Base-by-base conservation (phyloP, 2,329 filamentous ascomycete species). In the Plenodomus tracheiphilus region DNA sequence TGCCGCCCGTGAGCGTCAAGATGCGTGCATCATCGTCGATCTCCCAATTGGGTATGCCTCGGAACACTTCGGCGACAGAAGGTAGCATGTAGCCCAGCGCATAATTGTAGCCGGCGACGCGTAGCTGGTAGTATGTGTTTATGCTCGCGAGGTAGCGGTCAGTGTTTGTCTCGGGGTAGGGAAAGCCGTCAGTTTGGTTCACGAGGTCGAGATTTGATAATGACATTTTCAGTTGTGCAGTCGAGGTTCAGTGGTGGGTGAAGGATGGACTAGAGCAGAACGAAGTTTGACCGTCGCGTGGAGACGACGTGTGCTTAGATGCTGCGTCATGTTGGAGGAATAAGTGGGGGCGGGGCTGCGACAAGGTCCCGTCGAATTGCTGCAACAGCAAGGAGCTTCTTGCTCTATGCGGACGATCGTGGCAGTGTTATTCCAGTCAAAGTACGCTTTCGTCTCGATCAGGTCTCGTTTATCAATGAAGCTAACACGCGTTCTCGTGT, bases 171-270 rank as follows among this genome's bases (percentile, higher is more conserved):
- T 86, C 79, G 47, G 81, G 79, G 73, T 95, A 90, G 1, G 91
- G 91, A 65, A 96, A 96, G 64, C 89, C 93, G 68, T 85, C 81
- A 72, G 80, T 82, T 70, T 84, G 80, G 43, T 77, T 73, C 40
- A 84, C 69, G 20, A 85, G 72, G 43, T 83, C 79, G 41, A 84
- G 72, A 55, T 83, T 79, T 20, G 77, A 76, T 52, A 75, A 72
- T 2, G 62, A 44, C 68, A 72, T 71, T 39, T 30, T 59, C 32
- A 38, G 28, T 15, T 45, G 35, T 46, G 30, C 2, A 42, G 32
- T 5, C 40, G 13, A 4, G 15, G 28, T 15, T 32, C 28, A 7
- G 28, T 32, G 6, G 28, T 32, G 7, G n/a, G 28, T 32, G 28
- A 11, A 32, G 8, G 28, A 11, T 32, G 28, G 13, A 7, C 15